Base-by-base conservation (phyloP, 2,329 filamentous ascomycete species). In the Mycosphaerella sp. region DNA sequence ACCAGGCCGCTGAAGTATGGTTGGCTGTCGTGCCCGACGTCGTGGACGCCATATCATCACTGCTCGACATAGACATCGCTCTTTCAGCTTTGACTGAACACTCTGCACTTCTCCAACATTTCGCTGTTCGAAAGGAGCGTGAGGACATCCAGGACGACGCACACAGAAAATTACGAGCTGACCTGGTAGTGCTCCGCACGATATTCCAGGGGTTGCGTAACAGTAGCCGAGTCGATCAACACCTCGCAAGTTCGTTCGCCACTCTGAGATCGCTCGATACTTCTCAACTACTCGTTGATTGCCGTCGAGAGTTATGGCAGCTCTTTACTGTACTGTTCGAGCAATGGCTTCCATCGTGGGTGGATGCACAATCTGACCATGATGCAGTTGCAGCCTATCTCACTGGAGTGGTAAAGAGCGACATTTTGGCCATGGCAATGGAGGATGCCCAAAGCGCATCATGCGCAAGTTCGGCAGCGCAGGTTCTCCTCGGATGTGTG, bases 301-400 rank as follows among this genome's bases (percentile, higher is more conserved):
- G 45, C 13, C 17, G 39, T 9, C 18, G 12, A 12, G 14, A 25
- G 12, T 17, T 58, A 9, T 64, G 62, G 62, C 47, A 49, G 14
- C 35, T 59, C 34, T 35, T 55, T 7, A 34, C 47, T n/a, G 39
- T 42, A 32, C 43, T 55, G 4, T 50, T 62, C 3, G 42, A 57
- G 10, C 43, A 59, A 27, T 63, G 58, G 57, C 59, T 54, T 12
- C 62, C 59, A 2, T 34, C 47, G 9, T 59, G 53, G 54, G 48
- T 47, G 25, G 44, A 43, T 7, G 30, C 39, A 21, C 27, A 36
- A 17, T 41, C 16, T 10, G 47, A 40, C 18, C 35, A 32, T 30
- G 21, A 25, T 25, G 46, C 17, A 12, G 34, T 43, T 16, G 44
- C 28, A 14, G 7, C 27, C 9, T 30, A 12, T 17, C 9, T 42